Base-by-base conservation (phyloP, 805 yeast species). In the Cyberlindnera petersonii region DNA sequence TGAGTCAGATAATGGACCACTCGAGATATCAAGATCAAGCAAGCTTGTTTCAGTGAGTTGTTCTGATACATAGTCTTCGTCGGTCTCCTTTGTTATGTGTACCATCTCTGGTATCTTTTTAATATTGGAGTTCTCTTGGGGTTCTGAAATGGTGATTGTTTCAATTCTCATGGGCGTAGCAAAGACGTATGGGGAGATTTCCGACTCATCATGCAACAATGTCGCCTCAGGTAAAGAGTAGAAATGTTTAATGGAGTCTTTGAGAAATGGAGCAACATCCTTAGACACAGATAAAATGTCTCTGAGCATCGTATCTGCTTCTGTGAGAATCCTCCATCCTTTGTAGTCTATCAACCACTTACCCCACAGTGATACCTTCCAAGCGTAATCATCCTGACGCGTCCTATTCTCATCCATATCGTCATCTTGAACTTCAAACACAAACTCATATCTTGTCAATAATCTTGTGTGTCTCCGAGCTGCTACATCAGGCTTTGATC, bases 211-310 rank as follows among this genome's bases (percentile, higher is more conserved):
- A 18, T 22, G 18, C 29, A 28, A 28, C 18, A 11, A 6, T 21
- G 35, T 11, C 20, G 35, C 23, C 24, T 14, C 22, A 4, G 21
- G 21, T 4, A 11, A 29, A 13, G 26, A 17, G 19, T 13, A 32
- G 18, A 4, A 4, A 15, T 20, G 3, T 24, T 29, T 41, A 21
- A 35, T 26, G 21, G 43, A 43, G 4, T 16, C 24, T n/a, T 39
- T 43, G 9, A 47, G 33, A 21, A 35, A 47, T 4, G 22, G 24
- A 2, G 38, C 34, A 10, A 41, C 30, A 9, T 49, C 50, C 22
- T 34, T 45, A n/a, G 37, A 43, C 7, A 49, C 36, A 4, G 32
- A 18, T 3, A 50, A 24, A 1, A 44, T 22, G 23, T 50, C 55
- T 24, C 35, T 50, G 6, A 46, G 48, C 7, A 48, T 3, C 13